Base-by-base conservation (phyloP, 441 rosid genomes). In the Erodium trifolium region DNA sequence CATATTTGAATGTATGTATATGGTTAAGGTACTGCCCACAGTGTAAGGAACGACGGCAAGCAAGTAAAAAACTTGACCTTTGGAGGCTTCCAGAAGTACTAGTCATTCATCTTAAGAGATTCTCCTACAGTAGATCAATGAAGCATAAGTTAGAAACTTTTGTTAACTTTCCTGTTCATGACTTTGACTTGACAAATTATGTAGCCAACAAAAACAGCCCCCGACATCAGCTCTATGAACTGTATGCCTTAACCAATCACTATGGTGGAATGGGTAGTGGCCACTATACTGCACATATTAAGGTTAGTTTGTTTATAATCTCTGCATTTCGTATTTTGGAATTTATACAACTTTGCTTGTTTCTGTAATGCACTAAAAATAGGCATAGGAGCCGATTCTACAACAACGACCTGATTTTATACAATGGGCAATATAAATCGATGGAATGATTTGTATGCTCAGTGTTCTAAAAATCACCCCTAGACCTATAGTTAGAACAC, bases 261-360 rank as follows among this genome's bases (percentile, higher is more conserved):
- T 86, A 83, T 14, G 93, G 93, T 39, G 82, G 86, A 82, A 84
- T 88, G 93, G 89, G 93, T 74, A 87, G 88, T 75, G 93, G 93
- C 75, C 93, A 86, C 76, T 88, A 88, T 78, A 88, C 93, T 60
- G 93, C 93, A 53, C 86, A 82, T 81, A 88, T 88, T 71, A 91
- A 85, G 75, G 93, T 88, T 79, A 85, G 93, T 78, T 31, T 2
- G 34, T 31, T 31, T 31, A 31, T 31, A 31, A 31, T 1, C 34
- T 31, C 34, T 3, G 31, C 2, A 31, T 31, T 3, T 31, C 34
- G 3, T 31, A 0, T 31, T 31, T 3, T 31, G 34, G 34, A 31
- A 31, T 31, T 31, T 31, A 31, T 27, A 27, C 1, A 27, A 27
- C 31, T 27, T 1, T 27, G 31, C 31, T 27, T 1, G 31, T 27